Percentiles rank a stretch among this genome's conserved stretches.
Evolutionary conservation across 2,329 filamentous ascomycete species (phyloP).

Genomic region (Cladorrhinum sp.): DNA sequence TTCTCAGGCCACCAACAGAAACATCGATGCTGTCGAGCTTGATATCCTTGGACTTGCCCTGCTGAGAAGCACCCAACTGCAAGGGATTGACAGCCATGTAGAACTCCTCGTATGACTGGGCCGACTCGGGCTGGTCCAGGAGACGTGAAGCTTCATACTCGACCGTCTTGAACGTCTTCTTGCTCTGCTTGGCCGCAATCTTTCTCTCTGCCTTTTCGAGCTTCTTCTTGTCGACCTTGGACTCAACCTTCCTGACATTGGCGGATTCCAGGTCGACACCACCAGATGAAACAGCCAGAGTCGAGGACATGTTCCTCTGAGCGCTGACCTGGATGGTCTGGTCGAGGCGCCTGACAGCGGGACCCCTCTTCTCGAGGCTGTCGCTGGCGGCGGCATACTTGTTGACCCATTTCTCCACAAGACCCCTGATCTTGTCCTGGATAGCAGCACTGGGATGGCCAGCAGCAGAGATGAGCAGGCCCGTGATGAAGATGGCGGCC

Average conservation of each 20-base stretch:
- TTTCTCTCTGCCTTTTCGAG: constrained; percentile 97
- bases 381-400: constrained; percentile 72
- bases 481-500: constrained; percentile 79
- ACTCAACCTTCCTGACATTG: constrained; percentile 90
- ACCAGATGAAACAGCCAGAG: constrained; percentile 78
- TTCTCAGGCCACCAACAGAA: constrained; percentile 82
- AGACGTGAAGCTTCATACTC: constrained; percentile 94
- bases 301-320: constrained; percentile 94
- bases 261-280: constrained; percentile 91
- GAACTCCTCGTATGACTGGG: constrained; percentile 97
- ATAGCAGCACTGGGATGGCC: constrained; percentile 71
- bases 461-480: constrained; percentile 88
- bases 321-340: constrained; percentile 93
- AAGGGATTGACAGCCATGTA: constrained; percentile 99
- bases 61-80: constrained; percentile 68
- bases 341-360: constrained; percentile 79
- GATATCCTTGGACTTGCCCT: constrained; percentile 96
- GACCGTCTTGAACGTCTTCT: constrained; percentile 97
- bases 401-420: constrained; percentile 87
- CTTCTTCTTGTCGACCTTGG: constrained; percentile 97
- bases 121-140: constrained; percentile 74
- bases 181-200: constrained; percentile 96
- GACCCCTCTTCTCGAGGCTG: constrained; percentile 64
- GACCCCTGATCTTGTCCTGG: constrained; percentile 72
- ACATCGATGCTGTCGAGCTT: constrained; percentile 97